Conservation (phyloP, 2,329 filamentous ascomycete species). For the Ophiostoma novo-ulmi region DNA sequence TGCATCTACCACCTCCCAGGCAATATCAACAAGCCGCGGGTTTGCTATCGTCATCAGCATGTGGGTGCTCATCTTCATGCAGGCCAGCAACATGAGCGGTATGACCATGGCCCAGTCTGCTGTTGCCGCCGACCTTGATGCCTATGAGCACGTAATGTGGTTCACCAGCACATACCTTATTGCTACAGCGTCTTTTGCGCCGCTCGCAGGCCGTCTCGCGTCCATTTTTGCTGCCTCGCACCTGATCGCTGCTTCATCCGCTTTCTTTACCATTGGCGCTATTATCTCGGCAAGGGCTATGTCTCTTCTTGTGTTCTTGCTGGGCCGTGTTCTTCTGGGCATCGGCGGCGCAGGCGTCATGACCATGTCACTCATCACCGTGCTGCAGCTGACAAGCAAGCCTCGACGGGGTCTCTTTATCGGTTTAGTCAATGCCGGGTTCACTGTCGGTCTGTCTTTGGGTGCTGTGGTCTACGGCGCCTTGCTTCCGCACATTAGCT, state of each 20-base stretch:
- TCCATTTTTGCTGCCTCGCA: constrained; percentile 66
- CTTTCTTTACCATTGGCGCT: constrained; percentile 56
- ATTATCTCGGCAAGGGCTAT: constrained; percentile 58
- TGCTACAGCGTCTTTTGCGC: constrained; percentile 57
- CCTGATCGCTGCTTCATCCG: constrained; percentile 59
- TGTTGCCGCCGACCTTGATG: constrained; percentile 69
- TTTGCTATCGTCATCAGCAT: constrained; percentile 38
- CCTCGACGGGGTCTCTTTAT: constrained; percentile 67
- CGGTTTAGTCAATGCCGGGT: constrained; percentile 64
- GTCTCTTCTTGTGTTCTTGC: constrained; percentile 58
- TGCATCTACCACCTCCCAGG: not conserved
- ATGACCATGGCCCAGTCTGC: constrained; percentile 75
- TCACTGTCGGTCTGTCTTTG: constrained; percentile 34
- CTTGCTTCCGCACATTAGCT: constrained; percentile 50
- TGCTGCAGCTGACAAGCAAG: constrained; percentile 66
- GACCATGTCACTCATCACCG: constrained; percentile 67
- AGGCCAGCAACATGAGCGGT: constrained; percentile 68
- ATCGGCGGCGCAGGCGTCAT: constrained; percentile 66
- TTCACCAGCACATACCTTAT: constrained; percentile 73
- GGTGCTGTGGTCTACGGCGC: constrained; percentile 35
- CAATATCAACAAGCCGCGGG: not conserved
- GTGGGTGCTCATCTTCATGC: constrained; percentile 55
- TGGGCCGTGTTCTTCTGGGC: constrained; percentile 64
- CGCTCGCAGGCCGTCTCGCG: constrained; percentile 65
- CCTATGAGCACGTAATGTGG: constrained; percentile 70